Conservation (phyloP, 495 filamentous ascomycete genomes). For the Annulohypoxylon moriforme region DNA sequence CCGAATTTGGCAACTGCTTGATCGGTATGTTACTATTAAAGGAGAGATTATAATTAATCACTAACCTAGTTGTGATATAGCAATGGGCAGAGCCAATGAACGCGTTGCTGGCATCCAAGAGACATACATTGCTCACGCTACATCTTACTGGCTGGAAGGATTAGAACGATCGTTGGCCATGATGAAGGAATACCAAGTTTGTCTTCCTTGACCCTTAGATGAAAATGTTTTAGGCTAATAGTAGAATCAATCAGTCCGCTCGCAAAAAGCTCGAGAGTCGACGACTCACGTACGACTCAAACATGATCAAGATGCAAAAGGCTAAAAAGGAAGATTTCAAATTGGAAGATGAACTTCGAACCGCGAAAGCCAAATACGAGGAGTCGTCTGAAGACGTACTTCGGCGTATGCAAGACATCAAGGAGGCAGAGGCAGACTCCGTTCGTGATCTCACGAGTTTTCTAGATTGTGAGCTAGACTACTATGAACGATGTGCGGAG, state of each 20-base stretch:
- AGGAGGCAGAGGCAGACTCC: slow-evolving; percentile 88
- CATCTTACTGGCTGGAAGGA: slow-evolving; percentile 89
- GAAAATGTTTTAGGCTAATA: slow-evolving; percentile 26
- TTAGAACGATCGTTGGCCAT: slow-evolving; percentile 89
- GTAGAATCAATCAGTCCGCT: slow-evolving; percentile 64
- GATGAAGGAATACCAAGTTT: slow-evolving; percentile 96
- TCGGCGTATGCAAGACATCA: slow-evolving; percentile 95
- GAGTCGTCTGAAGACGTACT: slow-evolving; percentile 94
- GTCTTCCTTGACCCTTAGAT: slow-evolving; percentile 3
- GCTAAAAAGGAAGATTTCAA: slow-evolving; percentile 92
- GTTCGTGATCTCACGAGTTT: slow-evolving; percentile 83
- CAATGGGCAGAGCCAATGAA: slow-evolving; percentile 88
- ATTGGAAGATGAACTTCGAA: slow-evolving; percentile 91
- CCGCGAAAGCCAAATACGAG: slow-evolving; percentile 95
- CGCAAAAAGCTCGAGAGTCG: slow-evolving; percentile 96
- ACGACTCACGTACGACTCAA: slow-evolving; percentile 91
- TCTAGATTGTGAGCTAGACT: slow-evolving; percentile 89
- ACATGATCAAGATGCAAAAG: slow-evolving; percentile 91
- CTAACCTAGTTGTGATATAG: slow-evolving; percentile 50
- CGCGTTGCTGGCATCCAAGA: slow-evolving; percentile 89
- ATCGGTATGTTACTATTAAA: slow-evolving; percentile 65
- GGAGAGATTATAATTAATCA: not conserved
- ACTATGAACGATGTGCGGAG: slow-evolving; percentile 90
- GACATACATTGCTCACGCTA: slow-evolving; percentile 82
- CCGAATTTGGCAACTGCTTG: slow-evolving; percentile 92